These are phyloP conservation scores for Coelastrella sp. DNA, from an alignment of 139 green algal genomes.

Conservation along the genomic window DNA sequence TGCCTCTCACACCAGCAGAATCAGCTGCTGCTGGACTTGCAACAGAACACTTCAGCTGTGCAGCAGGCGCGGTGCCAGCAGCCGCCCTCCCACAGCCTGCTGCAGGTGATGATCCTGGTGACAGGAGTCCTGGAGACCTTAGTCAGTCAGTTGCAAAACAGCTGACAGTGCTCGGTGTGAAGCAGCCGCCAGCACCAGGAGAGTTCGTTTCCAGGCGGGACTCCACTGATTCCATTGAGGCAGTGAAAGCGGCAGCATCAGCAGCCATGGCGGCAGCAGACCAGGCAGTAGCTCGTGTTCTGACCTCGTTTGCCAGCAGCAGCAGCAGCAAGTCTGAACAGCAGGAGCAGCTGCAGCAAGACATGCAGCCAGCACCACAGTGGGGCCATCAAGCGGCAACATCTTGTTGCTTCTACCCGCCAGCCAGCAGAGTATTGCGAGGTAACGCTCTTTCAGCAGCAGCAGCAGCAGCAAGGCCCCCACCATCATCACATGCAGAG, in stretches of 20 bases:
- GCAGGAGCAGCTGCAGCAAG: neutral
- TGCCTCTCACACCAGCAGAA: neutral
- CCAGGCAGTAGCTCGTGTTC: neutral
- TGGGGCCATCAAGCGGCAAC: neutral
- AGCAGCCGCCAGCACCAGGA: neutral
- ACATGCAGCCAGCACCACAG: neutral
- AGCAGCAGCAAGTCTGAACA: neutral
- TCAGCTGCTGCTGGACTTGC: neutral
- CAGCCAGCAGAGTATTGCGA: neutral
- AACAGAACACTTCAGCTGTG: neutral
- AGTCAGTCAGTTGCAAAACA: neutral
- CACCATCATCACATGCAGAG: no score
- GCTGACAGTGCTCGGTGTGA: neutral
- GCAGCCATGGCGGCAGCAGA: conserved; percentile 4
- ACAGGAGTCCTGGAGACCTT: neutral
- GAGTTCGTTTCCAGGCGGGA: neutral
- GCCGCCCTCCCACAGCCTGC: neutral
- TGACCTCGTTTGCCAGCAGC: neutral
- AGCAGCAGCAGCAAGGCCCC: neutral
- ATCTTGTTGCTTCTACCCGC: neutral
- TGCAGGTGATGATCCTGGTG: neutral
- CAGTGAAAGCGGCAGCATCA: conserved; percentile 10
- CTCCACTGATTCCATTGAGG: neutral
- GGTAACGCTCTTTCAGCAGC: neutral
- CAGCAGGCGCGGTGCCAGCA: neutral